Evolutionary conservation across 805 yeast genomes (phyloP), one percentile per base, ranked within the genome.

Genomic region (Naumovozyma dairenensis): DNA sequence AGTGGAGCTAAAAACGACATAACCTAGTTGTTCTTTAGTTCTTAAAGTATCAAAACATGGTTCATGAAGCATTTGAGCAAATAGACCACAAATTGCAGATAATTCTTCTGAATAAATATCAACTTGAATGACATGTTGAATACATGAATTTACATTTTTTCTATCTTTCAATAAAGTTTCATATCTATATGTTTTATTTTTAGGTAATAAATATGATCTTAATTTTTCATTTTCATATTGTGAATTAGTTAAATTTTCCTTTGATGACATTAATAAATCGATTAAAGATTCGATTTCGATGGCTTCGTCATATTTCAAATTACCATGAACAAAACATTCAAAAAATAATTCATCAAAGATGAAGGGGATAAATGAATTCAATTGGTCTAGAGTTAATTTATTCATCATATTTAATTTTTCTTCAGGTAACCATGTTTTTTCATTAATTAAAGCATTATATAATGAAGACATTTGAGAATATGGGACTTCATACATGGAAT

Each of bases 11-110:
- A 84, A 85, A 0, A 89, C 98, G 42, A 89, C 86, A 50, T 89
- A 89, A 2, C 98, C 98, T 21, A 89, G 67, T 57, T 92, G 97
- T 60, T 89, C 97, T 48, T 84, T 80, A 5, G 98, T 89, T 58
- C 98, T 72, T 37, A 89, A 67, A 42, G 81, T 81, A 51, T 84
- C 79, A 59, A 89, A 92, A 37, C 89, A 81, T 4, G 96, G 96
- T 53, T 89, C 96, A 44, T 72, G 74, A 32, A 80, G 63, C 42
- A 86, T 69, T 40, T 82, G 89, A 0, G 80, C 72, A 30, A 84
- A 58, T 33, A 89, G 59, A 32, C 79, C 84, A 9, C 80, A 67
- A 35, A 71, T 50, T 1, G 77, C 70, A 29, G 74, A 60, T 20
- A 53, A 46, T 5, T 57, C 45, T 29, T 55, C 59, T n/a, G 49